phyloP scores from a whole-genome alignment of 306 rosid genomes.

The Trifolium fragiferum region DNA sequence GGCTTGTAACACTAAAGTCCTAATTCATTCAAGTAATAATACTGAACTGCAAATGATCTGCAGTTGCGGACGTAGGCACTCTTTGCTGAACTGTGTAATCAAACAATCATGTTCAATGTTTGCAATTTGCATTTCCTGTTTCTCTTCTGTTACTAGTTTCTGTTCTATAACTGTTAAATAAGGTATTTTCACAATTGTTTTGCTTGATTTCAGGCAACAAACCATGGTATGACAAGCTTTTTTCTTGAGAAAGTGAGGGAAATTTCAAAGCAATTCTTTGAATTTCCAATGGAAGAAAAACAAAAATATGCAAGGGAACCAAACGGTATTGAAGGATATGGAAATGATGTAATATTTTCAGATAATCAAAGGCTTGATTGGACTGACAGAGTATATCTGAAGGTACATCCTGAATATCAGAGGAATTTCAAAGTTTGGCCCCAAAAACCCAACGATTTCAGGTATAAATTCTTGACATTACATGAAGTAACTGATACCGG shows the following conservation, averaged over 20 bases:
- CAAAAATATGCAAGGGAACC: slow-evolving; percentile 46
- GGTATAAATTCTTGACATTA: slow-evolving; percentile 44
- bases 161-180: too few species aligned
- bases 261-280: slow-evolving; percentile 50
- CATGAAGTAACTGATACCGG: too few species aligned
- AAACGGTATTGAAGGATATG: slow-evolving; percentile 61
- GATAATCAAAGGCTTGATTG: slow-evolving; percentile 68
- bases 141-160: too few species aligned
- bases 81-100: too few species aligned
- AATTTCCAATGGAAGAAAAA: slow-evolving; percentile 60
- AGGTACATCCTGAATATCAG: slow-evolving; percentile 56
- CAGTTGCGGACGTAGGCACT: too few species aligned
- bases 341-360: slow-evolving; percentile 51
- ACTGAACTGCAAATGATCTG: too few species aligned
- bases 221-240: slow-evolving; percentile 49
- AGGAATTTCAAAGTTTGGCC: slow-evolving; percentile 69
- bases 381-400: slow-evolving; percentile 67
- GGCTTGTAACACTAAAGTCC: too few species aligned
- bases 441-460: slow-evolving; percentile 51
- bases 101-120: too few species aligned
- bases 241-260: slow-evolving; percentile 50
- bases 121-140: too few species aligned
- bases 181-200: too few species aligned
- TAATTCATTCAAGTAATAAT: too few species aligned
- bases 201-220: slow-evolving; percentile 47